Evolutionary conservation across 768 basidiomycete species (phyloP).

Genomic region (Terana coerulea): DNA sequence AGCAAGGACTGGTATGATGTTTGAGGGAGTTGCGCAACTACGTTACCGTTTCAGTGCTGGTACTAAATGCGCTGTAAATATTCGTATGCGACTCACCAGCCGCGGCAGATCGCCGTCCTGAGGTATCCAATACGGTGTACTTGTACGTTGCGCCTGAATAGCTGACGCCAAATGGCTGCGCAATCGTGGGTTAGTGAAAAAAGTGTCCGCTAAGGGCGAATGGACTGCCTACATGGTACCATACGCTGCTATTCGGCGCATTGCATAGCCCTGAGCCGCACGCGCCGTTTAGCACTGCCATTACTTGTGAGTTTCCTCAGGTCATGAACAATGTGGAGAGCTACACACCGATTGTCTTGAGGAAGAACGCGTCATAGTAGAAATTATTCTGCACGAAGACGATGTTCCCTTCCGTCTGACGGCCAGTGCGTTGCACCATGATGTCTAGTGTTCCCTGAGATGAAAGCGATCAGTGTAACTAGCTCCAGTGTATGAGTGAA

Average conservation of each 20-base stretch:
- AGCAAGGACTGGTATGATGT: slow-evolving; percentile 88
- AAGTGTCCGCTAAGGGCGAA: not conserved
- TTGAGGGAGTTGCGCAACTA: slow-evolving; percentile 91
- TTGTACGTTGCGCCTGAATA: slow-evolving; percentile 96
- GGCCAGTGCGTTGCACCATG: slow-evolving; percentile 82
- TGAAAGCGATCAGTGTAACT: not conserved
- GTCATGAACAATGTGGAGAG: not conserved
- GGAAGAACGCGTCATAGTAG: slow-evolving; percentile 98
- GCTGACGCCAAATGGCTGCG: slow-evolving; percentile 87
- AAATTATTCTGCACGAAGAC: slow-evolving; percentile 95
- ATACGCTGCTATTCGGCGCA: slow-evolving; percentile 49
- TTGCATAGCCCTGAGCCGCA: slow-evolving; percentile 83
- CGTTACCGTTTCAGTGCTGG: slow-evolving; percentile 8
- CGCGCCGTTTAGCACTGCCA: slow-evolving; percentile 84
- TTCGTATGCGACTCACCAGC: slow-evolving; percentile 53
- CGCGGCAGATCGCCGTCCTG: slow-evolving; percentile 83
- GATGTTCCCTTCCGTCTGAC: slow-evolving; percentile 56
- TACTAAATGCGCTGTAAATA: not conserved
- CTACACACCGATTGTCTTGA: slow-evolving; percentile 85
- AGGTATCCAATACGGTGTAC: slow-evolving; percentile 92
- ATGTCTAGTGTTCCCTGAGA: slow-evolving; percentile 84
- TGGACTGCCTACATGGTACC: slow-evolving; percentile 62
- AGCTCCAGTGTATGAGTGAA: slow-evolving; percentile 13
- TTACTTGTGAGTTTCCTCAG: not conserved
- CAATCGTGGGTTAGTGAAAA: not conserved